Evolutionary conservation across 108 stramenopile species (phyloP).

Genomic region (Skeletonema potamos): DNA sequence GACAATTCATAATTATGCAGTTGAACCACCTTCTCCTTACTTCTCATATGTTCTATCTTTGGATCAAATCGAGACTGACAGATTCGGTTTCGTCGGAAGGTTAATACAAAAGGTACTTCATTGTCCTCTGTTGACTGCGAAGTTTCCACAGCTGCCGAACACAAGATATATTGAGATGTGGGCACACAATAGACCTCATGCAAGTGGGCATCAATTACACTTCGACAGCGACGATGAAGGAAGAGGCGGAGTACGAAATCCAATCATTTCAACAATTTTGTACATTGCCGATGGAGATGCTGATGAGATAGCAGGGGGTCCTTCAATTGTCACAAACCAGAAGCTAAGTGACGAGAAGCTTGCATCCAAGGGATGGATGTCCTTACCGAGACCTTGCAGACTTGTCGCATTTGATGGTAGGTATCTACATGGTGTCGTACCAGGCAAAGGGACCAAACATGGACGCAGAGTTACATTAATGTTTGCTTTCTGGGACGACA

Average conservation of each 20-base stretch:
- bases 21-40: conserved; percentile 82
- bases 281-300: conserved; percentile 51
- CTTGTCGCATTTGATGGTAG: conserved; percentile 82
- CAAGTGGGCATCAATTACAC: conserved; percentile 91
- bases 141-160: conserved; percentile 41
- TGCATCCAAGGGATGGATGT: conserved; percentile 76
- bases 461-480: conserved; percentile 83
- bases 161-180: conserved; percentile 78
- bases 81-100: conserved; percentile 47
- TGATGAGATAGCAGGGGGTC: conserved; percentile 58
- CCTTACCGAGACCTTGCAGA: conserved; percentile 54
- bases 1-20: conserved; percentile 64
- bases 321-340: conserved; percentile 82
- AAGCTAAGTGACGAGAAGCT: conserved; percentile 44
- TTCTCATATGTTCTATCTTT: conserved; percentile 73
- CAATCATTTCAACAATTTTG: conserved; percentile 73
- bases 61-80: conserved; percentile 12
- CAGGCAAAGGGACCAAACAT: conserved; percentile 64
- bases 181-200: conserved; percentile 93
- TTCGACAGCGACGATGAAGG: conserved; percentile 92
- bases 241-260: conserved; percentile 72
- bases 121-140: conserved; percentile 24
- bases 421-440: conserved; percentile 88
- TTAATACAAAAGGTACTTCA: conserved; percentile 45
- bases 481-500: conserved; percentile 90